These are phyloP conservation scores for Daldinia caldariorum DNA, from an alignment of 495 filamentous ascomycete species.

Conservation along the genomic window DNA sequence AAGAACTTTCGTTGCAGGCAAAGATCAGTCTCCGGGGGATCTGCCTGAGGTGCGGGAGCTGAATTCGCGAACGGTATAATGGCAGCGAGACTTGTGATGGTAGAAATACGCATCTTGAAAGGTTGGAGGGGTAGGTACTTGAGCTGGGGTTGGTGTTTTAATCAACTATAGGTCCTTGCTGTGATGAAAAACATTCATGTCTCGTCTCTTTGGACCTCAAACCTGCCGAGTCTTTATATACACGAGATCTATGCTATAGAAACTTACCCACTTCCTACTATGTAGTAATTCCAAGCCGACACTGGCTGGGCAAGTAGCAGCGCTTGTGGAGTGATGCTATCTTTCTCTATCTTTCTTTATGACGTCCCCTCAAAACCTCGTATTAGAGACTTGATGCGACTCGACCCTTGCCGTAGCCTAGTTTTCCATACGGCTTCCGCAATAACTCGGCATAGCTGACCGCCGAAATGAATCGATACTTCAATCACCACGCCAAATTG, in stretches of 20 bases:
- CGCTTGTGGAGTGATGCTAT: conserved; percentile 31
- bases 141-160: neutral
- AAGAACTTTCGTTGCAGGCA: conserved; percentile 38
- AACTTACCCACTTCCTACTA: conserved; percentile 19
- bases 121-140: neutral
- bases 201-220: neutral
- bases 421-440: conserved; percentile 4
- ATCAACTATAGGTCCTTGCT: neutral
- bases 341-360: conserved; percentile 17
- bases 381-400: conserved; percentile 30
- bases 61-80: conserved; percentile 22
- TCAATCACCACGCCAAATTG: neutral
- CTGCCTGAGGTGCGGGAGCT: conserved; percentile 15
- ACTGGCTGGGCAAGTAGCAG: conserved; percentile 25
- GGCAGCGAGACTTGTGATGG: conserved; percentile 21
- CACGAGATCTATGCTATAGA: neutral
- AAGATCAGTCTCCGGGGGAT: conserved; percentile 28
- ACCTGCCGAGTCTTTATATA: conserved; percentile 24
- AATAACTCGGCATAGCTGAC: conserved; percentile 18
- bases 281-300: conserved; percentile 22
- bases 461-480: conserved; percentile 7
- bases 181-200: neutral
- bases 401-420: conserved; percentile 18
- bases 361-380: conserved; percentile 28
- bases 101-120: conserved; percentile 34